phyloP scores from a whole-genome alignment of 2,329 filamentous ascomycete genomes.

The Claviceps sp. region DNA sequence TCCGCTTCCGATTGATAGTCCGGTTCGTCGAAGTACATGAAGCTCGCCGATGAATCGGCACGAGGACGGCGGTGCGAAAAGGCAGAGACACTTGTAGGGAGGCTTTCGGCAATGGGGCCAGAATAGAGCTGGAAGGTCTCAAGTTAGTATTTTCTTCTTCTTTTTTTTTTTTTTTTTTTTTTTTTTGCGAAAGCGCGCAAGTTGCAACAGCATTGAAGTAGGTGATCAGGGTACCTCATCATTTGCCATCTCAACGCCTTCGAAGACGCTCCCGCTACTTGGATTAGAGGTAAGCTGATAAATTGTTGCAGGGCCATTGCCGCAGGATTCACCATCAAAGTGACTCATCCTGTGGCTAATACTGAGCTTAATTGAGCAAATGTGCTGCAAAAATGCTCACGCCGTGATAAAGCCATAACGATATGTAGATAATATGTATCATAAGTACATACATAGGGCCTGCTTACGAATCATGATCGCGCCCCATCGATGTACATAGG shows the following conservation, averaged over 20 bases:
- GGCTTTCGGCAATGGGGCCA: slow-evolving; percentile 84
- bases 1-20: slow-evolving; percentile 20
- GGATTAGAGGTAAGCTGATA: slow-evolving; percentile 58
- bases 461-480: no score
- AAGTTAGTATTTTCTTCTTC: background rate
- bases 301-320: slow-evolving; percentile 3
- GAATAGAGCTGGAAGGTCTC: slow-evolving; percentile 55
- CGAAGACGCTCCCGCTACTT: slow-evolving; percentile 70
- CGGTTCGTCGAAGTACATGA: slow-evolving; percentile 67
- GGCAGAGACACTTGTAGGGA: slow-evolving; percentile 87
- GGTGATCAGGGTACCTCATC: slow-evolving; percentile 49
- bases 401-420: no score
- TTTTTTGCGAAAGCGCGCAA: background rate
- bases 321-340: background rate
- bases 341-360: background rate
- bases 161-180: background rate
- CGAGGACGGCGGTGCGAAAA: slow-evolving; percentile 75
- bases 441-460: no score
- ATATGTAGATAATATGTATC: no score
- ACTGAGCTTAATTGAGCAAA: slow-evolving; percentile 2
- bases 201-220: no score
- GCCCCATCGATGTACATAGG: no score
- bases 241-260: slow-evolving; percentile 97
- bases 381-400: no score
- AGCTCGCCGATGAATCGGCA: slow-evolving; percentile 76